Evolutionary conservation across 2,329 filamentous ascomycete genomes (phyloP).

Genomic region (Aureobasidium lini): DNA sequence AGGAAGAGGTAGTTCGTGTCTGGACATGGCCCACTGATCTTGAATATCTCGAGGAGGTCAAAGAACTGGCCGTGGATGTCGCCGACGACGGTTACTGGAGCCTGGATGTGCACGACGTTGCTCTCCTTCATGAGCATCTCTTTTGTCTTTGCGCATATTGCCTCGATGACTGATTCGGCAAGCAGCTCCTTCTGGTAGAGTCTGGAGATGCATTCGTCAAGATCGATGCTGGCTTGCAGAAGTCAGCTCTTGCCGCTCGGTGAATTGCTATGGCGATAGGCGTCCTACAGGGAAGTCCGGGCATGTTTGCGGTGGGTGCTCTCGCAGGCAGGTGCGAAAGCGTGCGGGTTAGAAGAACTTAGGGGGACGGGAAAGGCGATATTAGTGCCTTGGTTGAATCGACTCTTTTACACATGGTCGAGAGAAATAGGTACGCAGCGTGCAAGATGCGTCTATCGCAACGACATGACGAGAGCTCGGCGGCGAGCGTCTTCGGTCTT

Average conservation of each 20-base stretch:
- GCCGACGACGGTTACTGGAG: constrained; percentile 92
- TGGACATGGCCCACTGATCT: constrained; percentile 93
- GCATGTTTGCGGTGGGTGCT: constrained; percentile 28
- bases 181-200: constrained; percentile 96
- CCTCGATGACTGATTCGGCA: constrained; percentile 95
- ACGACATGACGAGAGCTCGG: not conserved
- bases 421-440: not conserved
- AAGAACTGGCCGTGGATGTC: constrained; percentile 99
- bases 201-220: constrained; percentile 96
- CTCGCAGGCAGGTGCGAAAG: not conserved
- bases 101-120: constrained; percentile 95
- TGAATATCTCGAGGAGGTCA: constrained; percentile 98
- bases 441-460: not conserved
- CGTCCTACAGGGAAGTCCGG: constrained; percentile 43
- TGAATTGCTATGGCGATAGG: not conserved
- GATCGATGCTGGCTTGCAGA: constrained; percentile 75
- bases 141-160: constrained; percentile 98
- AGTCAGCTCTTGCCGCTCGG: constrained; percentile 14
- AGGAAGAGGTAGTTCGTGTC: constrained; percentile 98
- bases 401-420: constrained; percentile 9
- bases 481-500: not conserved
- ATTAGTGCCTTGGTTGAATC: not conserved
- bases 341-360: not conserved
- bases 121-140: constrained; percentile 99
- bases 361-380: constrained; percentile 2